Base-by-base conservation (phyloP, 345 rosid species). In the Brassica cretica region DNA sequence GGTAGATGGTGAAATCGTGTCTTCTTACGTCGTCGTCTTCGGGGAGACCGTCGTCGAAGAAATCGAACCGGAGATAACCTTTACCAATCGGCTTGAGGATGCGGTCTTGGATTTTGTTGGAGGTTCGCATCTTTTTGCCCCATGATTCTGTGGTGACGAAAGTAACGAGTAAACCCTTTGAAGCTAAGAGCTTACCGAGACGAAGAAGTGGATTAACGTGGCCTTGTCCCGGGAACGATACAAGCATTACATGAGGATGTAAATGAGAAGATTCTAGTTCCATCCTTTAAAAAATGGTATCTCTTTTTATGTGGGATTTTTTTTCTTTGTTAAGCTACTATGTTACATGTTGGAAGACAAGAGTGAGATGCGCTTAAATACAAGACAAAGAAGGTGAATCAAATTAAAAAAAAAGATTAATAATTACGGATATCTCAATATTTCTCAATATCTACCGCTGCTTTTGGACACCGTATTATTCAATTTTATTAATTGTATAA, bases 211-310 rank as follows among this genome's bases (percentile, higher is more conserved):
- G 95, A 80, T 88, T 93, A 2, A 91, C 86, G 44, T 93, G 97
- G 61, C 97, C 98, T 78, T 93, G 97, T 15, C 86, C 98, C 0
- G 91, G 89, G 82, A 91, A 93, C 0, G 97, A 89, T 49, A 93
- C 87, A 2, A 93, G 84, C 71, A 93, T 68, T 9, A 93, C 87
- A 77, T 93, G 97, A 73, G 84, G 82, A 75, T 84, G 81, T 29
- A 71, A 84, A 3, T 87, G 66, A 44, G 68, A 68, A 53, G 70
- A 30, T 51, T 82, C 73, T n/a, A 85, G 49, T 10, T 64, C 87
- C 89, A 89, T 89, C 14, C 25, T 71, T 11, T 11, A 5, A 5
- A 6, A 6, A 10, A 10, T 25, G 21, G n/a, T 24, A 63, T 63
- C 30, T 61, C 18, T 61, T 61, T 18, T 2, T 18, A 15, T 58